These are phyloP conservation scores for Suhomyces maxii DNA, from an alignment of 1,139 yeast genomes.

Conservation along the genomic window DNA sequence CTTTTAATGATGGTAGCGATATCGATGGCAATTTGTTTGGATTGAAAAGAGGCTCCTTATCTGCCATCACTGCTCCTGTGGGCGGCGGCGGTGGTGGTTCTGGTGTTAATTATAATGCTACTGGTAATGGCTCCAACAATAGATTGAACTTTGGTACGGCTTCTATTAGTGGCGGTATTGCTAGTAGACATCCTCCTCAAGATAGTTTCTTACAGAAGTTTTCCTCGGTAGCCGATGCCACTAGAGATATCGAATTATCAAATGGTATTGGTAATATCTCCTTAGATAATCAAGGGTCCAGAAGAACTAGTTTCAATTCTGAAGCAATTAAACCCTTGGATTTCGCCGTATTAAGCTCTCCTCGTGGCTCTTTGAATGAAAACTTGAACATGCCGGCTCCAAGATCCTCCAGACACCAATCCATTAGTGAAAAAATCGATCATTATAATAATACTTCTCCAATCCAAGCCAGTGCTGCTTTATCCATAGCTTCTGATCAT, in stretches of 20 bases:
- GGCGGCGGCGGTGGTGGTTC: slow-evolving; percentile 31
- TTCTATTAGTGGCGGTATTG: slow-evolving; percentile 60
- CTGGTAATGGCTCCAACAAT: slow-evolving; percentile 11
- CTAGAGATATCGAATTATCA: slow-evolving; percentile 66
- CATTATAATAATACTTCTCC: slow-evolving; percentile 55
- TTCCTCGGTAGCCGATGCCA: slow-evolving; percentile 75
- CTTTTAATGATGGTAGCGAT: slow-evolving; percentile 49
- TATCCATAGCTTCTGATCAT: slow-evolving; percentile 35
- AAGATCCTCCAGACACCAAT: slow-evolving; percentile 51
- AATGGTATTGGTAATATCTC: slow-evolving; percentile 30
- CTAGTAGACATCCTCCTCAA: slow-evolving; percentile 47
- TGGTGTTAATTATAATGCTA: slow-evolving; percentile 11
- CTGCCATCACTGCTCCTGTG: slow-evolving; percentile 47
- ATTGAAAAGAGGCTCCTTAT: slow-evolving; percentile 47
- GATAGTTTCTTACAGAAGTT: slow-evolving; percentile 65
- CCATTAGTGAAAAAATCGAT: slow-evolving; percentile 66
- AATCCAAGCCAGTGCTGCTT: slow-evolving; percentile 45
- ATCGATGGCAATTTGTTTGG: slow-evolving; percentile 45
- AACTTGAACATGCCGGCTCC: slow-evolving; percentile 45
- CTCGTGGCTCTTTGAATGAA: slow-evolving; percentile 54
- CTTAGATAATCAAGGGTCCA: slow-evolving; percentile 29
- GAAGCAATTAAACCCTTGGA: slow-evolving; percentile 24
- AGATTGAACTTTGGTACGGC: slow-evolving; percentile 55
- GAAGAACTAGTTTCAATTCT: slow-evolving; percentile 53
- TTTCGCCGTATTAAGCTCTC: slow-evolving; percentile 27